Base-by-base conservation (phyloP, 192 early-diverging fungal genomes). In the Coemansia sp. region DNA sequence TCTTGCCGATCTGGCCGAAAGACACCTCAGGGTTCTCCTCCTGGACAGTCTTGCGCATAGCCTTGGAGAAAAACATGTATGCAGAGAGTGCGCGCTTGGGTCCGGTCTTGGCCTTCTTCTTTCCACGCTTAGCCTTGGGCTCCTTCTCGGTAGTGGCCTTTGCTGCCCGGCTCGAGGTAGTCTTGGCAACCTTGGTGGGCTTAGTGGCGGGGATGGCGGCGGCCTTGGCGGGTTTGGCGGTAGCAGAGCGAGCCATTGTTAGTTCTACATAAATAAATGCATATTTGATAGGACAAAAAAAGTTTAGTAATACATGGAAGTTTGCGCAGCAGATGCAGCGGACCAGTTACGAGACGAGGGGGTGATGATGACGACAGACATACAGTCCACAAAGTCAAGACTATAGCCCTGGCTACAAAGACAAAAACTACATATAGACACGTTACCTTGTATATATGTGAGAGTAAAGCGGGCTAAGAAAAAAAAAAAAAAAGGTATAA, bases 71-170 rank as follows among this genome's bases (percentile, higher is more conserved):
- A 81, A 93, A 85, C 84, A 98, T 90, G 86, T 93, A 98, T 18
- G 93, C 94, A 16, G 95, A 92, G 59, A 95, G 85, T 4, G 90
- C 87, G 84, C 92, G 91, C 87, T 98, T 98, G 82, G 95, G 95
- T 15, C 90, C 91, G 69, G 86, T 87, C 49, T 90, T 88, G 87
- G 95, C 92, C 88, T 97, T 95, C 87, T 92, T 93, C 61, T 80
- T 82, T 77, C 81, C 76, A 68, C 82, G 80, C 73, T 84, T 84
- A 52, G 64, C 64, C 82, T 84, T 84, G 55, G 68, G 4, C 39
- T 35, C 62, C 62, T 67, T 63, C 30, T 56, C 52, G 18, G 44
- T 49, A 30, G 30, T 15, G 18, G 53, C 64, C 67, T 67, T 68
- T 55, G 63, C 63, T 10, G 29, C 30, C 64, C 39, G 41, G 64